A percentile compares a stretch with the other conserved stretches of the same genome.
Evolutionary conservation across 2,329 filamentous ascomycete species (phyloP).

Genomic region (Emmonsiellopsis sp.): DNA sequence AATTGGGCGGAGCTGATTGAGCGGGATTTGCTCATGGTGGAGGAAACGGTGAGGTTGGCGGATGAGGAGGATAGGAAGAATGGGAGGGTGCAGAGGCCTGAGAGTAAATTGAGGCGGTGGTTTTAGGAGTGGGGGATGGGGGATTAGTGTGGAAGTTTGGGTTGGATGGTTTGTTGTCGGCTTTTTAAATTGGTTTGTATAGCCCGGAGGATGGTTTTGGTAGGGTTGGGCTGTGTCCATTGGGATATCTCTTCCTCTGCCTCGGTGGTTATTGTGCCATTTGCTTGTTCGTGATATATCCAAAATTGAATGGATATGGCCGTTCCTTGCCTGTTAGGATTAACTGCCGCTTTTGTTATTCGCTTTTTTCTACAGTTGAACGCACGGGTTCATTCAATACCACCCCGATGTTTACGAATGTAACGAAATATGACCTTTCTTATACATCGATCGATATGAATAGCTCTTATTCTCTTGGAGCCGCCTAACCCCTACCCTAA

Average conservation of each 20-base stretch:
- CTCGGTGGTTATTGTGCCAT: too few relatives aligned
- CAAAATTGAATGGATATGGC: too few relatives aligned
- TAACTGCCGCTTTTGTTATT: too few relatives aligned
- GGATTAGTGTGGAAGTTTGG: neutral
- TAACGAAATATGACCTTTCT: too few relatives aligned
- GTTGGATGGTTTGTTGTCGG: neutral
- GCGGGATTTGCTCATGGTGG: slow-evolving; percentile 34
- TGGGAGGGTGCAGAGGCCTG: slow-evolving; percentile 9
- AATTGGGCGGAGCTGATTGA: slow-evolving; percentile 57
- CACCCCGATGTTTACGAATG: too few relatives aligned
- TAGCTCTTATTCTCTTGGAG: neutral
- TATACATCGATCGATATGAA: neutral
- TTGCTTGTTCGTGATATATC: too few relatives aligned
- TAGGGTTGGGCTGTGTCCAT: neutral
- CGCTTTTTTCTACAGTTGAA: too few relatives aligned
- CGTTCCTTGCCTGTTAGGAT: too few relatives aligned
- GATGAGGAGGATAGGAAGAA: slow-evolving; percentile 20
- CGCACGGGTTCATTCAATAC: too few relatives aligned
- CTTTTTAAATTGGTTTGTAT: too few relatives aligned
- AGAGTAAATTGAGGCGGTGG: slow-evolving; percentile 12
- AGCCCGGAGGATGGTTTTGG: neutral
- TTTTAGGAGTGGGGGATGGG: slow-evolving; percentile 4
- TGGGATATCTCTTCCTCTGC: too few relatives aligned
- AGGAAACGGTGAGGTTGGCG: slow-evolving; percentile 31
- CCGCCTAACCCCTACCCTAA: slow-evolving; percentile 6